Base-by-base conservation (phyloP, 225 moss, liverwort and hornwort species). In the Anthoceros angustus region DNA sequence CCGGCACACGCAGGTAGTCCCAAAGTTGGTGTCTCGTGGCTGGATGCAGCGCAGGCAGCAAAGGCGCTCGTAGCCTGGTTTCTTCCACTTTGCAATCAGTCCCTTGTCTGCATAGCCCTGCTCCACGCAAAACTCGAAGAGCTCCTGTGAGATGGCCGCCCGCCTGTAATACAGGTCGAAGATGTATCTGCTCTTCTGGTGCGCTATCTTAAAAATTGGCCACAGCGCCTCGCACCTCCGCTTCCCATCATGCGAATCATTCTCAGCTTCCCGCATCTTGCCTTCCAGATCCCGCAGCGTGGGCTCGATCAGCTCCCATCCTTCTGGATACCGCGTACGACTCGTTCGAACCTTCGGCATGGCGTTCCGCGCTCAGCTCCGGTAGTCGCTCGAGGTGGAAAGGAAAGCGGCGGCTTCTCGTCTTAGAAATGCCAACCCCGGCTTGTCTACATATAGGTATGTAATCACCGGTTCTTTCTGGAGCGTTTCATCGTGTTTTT, bases 221-320 rank as follows among this genome's bases (percentile, higher is more conserved):
- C 98, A 98, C 70, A 98, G 71, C 43, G 98, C 92, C 72, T 98
- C 98, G 71, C 98, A 98, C 64, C 92, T 98, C 72, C 98, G 80
- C 80, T 92, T 98, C 61, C 98, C 98, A 72, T 98, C 98, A 46
- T 98, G 98, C 23, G 98, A 89, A 66, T 98, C 98, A 78, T 98
- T 98, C 71, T 98, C 98, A 69, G 91, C 98, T 87, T 98, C 98
- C 42, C 98, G 86, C 98, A 98, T 98, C 76, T 98, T 98, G 66
- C 84, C 78, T 43, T 98, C 98, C 20, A 98, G 76, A 2, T 98
- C 98, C 40, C 98, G 88, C 69, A 98, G 82, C 43, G 98, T 98
- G 20, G 98, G 98, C 64, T 98, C 98, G 72, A 98, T 98, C 67
- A 98, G 92, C 76, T 98, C 98, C 98, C 98, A 98, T 86, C 98